Evolutionary conservation across 352 stramenopile genomes (phyloP), one percentile per base, ranked within the genome.

Genomic region (Phytophthora citrophthora): DNA sequence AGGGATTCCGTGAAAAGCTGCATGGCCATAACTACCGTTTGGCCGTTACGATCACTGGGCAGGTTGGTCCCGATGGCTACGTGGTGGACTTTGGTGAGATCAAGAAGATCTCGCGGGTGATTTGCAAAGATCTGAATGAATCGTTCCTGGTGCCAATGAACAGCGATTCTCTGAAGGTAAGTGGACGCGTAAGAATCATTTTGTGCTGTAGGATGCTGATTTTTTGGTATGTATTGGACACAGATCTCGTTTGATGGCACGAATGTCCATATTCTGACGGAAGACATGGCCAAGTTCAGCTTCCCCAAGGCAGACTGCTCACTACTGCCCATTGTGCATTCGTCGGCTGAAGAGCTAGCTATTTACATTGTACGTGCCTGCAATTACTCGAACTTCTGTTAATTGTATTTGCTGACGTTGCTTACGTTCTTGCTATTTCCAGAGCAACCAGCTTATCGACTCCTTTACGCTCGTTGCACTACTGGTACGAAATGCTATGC

Each of bases 1-100:
- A 92, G 81, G 90, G 90, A 18, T 99, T 98, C 76, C 89, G 97
- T 10, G 97, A 99, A 74, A 91, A 96, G 44, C 70, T 99, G 6
- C 97, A 99, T 59, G 97, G 97, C 52, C 97, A 99, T 81, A 99
- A 99, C 74, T 99, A 99, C 78, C 88, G 77, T 5, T 86, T 98
- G n/a, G 90, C 84, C 5, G 91, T 99, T 15, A 96, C 88, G 16
- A 91, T 97, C 50, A 93, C 83, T 2, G 92, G 86, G 23, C 65
- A 75, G 32, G 84, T 99, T 52, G 90, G 92, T 2, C 47, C 68
- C 7, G 97, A 99, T 74, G 97, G 97, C 55, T 99, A 99, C 64
- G 90, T 99, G 8, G 68, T 99, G 13, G 97, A 99, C 74, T 99
- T 99, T 89, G 97, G 97, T 32, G 90, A 98, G 58, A 96, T 99